Evolutionary conservation across 805 yeast species (phyloP), one percentile per base, ranked within the genome.

Genomic region (Wickerhamiella sergipiensis): DNA sequence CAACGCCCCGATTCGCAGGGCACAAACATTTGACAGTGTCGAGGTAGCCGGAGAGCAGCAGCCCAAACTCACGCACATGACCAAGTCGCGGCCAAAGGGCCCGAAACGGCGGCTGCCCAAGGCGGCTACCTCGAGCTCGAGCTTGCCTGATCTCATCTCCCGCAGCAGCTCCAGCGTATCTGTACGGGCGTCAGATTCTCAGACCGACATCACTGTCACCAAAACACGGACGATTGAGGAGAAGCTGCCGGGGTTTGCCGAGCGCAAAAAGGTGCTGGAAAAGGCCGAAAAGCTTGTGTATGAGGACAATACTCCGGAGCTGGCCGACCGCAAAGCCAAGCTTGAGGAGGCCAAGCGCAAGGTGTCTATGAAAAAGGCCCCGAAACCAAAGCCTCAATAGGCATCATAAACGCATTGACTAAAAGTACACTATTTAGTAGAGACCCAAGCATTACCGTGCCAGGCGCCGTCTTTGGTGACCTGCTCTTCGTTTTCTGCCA

Each of bases 101-200:
- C 47, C 47, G 13, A 45, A 45, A 18, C 38, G 47, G 17, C 47
- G 47, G 15, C 17, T 45, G 17, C 47, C 47, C 3, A n/a, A 18
- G 18, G 24, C 7, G 24, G 24, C 24, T 24, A 40, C 13, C 2
- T 40, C 43, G 33, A 29, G 33, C 15, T 29, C 33, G 15, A 29
- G 33, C 15, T 12, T 29, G 4, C 33, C 33, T 29, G 33, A 29
- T 9, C 33, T 29, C 33, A 29, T 29, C 33, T 29, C 33, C 4
- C 33, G 33, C 33, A 29, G 15, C 12, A 29, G 12, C 15, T 29
- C 33, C 33, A 29, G 33, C 9, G 15, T 29, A 3, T 29, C 33
- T 29, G 33, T 29, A 12, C 4, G 33, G 15, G 12, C 33, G 12
- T 29, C 33, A 6, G 15, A 29, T 12, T 29, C 33, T 3, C 15